Conservation (phyloP, 148 eudicot species). For the Fagopyrum homotropicum region DNA sequence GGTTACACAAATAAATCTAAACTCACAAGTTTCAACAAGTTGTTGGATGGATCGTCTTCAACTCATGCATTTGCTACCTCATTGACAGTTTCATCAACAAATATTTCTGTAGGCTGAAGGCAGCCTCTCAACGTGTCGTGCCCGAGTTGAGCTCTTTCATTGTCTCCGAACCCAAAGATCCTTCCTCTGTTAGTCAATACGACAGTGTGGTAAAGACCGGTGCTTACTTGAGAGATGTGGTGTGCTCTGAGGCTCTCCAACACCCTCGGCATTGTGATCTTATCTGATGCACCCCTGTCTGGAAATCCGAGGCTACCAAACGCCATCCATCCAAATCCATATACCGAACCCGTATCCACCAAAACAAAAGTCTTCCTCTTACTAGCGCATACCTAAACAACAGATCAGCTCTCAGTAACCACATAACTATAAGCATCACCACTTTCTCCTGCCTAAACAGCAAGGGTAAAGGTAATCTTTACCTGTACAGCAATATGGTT, state of each 20-base stretch:
- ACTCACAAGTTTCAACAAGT: not conserved
- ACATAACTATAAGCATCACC: too few relatives aligned
- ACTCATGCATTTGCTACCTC: slow-evolving; percentile 12
- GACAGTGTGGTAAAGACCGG: slow-evolving; percentile 88
- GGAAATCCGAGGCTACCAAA: slow-evolving; percentile 93
- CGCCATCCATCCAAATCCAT: slow-evolving; percentile 93
- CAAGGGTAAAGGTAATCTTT: not conserved
- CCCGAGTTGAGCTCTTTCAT: slow-evolving; percentile 91
- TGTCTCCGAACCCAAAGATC: slow-evolving; percentile 90
- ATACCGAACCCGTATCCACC: slow-evolving; percentile 61
- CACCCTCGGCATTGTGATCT: slow-evolving; percentile 49
- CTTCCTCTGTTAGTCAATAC: slow-evolving; percentile 63
- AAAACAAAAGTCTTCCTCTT: slow-evolving; percentile 90
- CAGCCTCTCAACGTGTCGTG: slow-evolving; percentile 64
- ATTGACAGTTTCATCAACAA: slow-evolving; percentile 27
- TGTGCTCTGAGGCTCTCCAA: slow-evolving; percentile 60
- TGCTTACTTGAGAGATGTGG: slow-evolving; percentile 80
- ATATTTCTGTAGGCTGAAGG: slow-evolving; percentile 70
- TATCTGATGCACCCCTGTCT: slow-evolving; percentile 64
- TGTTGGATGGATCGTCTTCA: not conserved
- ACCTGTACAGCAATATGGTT: slow-evolving; percentile 85
- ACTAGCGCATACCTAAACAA: slow-evolving; percentile 86
- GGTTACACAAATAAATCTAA: not conserved
- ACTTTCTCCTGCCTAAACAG: not conserved
- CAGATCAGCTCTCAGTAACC: not conserved